A percentile compares a stretch with the other conserved stretches of the same genome.
Evolutionary conservation across 441 rosid species (phyloP).

Genomic region (Euphorbia celastroides): DNA sequence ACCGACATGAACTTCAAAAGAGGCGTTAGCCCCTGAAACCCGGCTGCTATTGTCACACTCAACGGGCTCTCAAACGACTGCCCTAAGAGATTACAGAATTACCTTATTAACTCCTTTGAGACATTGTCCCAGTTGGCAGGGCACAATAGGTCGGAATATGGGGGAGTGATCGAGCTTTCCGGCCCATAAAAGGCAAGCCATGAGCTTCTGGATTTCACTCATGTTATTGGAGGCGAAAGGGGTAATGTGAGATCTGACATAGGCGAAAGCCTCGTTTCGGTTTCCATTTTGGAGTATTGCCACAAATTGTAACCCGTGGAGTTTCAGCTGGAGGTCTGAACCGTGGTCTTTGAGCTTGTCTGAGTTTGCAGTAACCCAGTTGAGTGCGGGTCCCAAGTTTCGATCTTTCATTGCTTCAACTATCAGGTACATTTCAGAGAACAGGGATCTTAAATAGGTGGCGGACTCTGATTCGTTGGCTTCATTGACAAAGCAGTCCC

Average conservation of each 20-base stretch:
- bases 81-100: constrained; percentile 44
- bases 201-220: constrained; percentile 37
- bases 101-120: constrained; percentile 35
- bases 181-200: constrained; percentile 38
- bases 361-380: constrained; percentile 38
- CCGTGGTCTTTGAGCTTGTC: constrained; percentile 36
- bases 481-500: constrained; percentile 37
- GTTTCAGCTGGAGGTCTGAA: constrained; percentile 38
- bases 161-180: constrained; percentile 41
- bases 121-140: constrained; percentile 30
- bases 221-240: constrained; percentile 30
- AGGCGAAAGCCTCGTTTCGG: constrained; percentile 31
- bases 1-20: constrained; percentile 54
- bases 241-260: constrained; percentile 31
- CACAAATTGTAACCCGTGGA: constrained; percentile 37
- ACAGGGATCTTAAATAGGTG: constrained; percentile 26
- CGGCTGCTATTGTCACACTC: constrained; percentile 39
- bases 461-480: constrained; percentile 30
- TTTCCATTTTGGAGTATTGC: constrained; percentile 34
- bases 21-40: constrained; percentile 48
- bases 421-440: constrained; percentile 38
- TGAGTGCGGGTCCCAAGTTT: constrained; percentile 35
- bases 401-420: constrained; percentile 33
- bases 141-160: constrained; percentile 30
- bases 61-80: constrained; percentile 40